Conservation (phyloP, 805 yeast species). For the Ogataea naganishii region DNA sequence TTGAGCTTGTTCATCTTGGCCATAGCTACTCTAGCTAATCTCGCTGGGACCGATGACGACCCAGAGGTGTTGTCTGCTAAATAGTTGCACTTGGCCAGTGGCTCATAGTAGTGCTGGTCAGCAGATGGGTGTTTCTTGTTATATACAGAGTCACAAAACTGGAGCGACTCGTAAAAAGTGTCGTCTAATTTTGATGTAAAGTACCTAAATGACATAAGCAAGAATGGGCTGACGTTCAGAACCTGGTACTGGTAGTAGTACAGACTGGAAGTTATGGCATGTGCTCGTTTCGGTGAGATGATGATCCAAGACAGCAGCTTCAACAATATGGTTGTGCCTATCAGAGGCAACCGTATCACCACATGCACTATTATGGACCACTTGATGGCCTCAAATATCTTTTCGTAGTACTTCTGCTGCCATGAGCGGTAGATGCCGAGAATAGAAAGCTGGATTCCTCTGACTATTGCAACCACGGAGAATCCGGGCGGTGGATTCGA, state of each 20-base stretch:
- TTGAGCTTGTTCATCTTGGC: slow-evolving; percentile 2
- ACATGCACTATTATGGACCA: slow-evolving; percentile 30
- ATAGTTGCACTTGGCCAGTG: slow-evolving; percentile 5
- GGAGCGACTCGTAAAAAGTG: slow-evolving; percentile 28
- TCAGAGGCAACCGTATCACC: slow-evolving; percentile 21
- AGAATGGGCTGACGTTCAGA: slow-evolving; percentile 31
- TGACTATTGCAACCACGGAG: slow-evolving; percentile 34
- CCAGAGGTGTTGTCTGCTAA: neutral
- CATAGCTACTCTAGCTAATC: slow-evolving; percentile 1
- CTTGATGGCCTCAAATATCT: slow-evolving; percentile 26
- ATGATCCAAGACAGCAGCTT: slow-evolving; percentile 13
- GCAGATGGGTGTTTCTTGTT: slow-evolving; percentile 31
- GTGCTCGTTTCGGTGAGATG: slow-evolving; percentile 6
- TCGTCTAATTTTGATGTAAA: slow-evolving; percentile 31
- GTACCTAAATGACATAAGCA: slow-evolving; percentile 27
- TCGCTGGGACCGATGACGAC: slow-evolving; percentile 1
- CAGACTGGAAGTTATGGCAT: slow-evolving; percentile 12
- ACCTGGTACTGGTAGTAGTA: slow-evolving; percentile 27
- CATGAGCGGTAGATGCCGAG: slow-evolving; percentile 38
- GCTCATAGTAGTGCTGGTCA: slow-evolving; percentile 12
- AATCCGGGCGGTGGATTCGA: slow-evolving; percentile 51
- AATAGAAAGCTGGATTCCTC: slow-evolving; percentile 46
- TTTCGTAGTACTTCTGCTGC: slow-evolving; percentile 25
- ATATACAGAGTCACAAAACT: slow-evolving; percentile 29
- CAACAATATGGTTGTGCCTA: slow-evolving; percentile 10